These are phyloP conservation scores for Piper longum DNA, from an alignment of 164 flowering plant genomes.

Conservation along the genomic window DNA sequence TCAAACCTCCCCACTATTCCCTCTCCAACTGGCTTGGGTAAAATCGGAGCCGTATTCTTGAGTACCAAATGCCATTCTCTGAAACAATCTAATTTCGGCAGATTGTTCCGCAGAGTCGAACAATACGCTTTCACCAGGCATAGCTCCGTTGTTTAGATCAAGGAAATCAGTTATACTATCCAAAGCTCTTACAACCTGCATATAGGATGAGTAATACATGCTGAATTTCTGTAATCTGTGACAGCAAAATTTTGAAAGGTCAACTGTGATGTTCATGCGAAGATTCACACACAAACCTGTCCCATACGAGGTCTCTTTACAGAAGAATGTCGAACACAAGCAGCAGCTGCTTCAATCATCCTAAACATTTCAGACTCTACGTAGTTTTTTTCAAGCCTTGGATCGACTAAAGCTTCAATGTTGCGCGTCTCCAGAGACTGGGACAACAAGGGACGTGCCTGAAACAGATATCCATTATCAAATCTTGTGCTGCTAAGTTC, in stretches of 20 bases:
- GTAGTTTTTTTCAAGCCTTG: slow-evolving; percentile 50
- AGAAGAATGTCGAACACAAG: slow-evolving; percentile 84
- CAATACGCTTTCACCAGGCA: slow-evolving; percentile 61
- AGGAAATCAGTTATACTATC: slow-evolving; percentile 26
- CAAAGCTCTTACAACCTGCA: slow-evolving; percentile 68
- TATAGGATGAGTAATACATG: background rate
- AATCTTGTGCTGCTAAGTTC: background rate
- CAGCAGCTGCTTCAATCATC: slow-evolving; percentile 77
- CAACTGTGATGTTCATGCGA: background rate
- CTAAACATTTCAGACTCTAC: slow-evolving; percentile 53
- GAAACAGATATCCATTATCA: slow-evolving; percentile 1
- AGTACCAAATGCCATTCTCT: slow-evolving; percentile 77
- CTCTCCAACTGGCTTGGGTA: slow-evolving; percentile 22
- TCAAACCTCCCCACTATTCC: slow-evolving; percentile 4
- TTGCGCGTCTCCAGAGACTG: slow-evolving; percentile 43
- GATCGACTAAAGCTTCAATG: slow-evolving; percentile 48
- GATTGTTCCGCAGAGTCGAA: slow-evolving; percentile 56
- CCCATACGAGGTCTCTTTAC: slow-evolving; percentile 77
- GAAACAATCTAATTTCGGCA: slow-evolving; percentile 63
- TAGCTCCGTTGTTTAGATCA: slow-evolving; percentile 70
- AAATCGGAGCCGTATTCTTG: slow-evolving; percentile 52
- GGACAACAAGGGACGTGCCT: slow-evolving; percentile 84
- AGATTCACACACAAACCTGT: slow-evolving; percentile 32
- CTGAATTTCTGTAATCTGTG: too few species aligned
- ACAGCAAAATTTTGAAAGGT: too few species aligned